These are phyloP conservation scores for Acanthamoeba divionensis DNA, from an alignment of 208 protist genomes.

Conservation along the genomic window DNA sequence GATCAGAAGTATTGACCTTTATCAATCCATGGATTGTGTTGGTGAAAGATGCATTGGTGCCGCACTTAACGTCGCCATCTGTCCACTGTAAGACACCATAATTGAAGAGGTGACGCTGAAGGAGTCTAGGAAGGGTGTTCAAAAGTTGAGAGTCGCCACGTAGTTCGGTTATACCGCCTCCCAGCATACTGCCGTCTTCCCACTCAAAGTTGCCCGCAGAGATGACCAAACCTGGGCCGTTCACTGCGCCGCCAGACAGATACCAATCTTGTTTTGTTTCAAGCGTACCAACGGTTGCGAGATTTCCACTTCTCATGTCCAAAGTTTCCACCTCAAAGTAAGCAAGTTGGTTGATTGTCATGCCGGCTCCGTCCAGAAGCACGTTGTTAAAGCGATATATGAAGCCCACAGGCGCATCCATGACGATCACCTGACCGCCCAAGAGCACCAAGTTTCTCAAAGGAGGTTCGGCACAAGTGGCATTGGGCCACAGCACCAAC, in stretches of 20 bases:
- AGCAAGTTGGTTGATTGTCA: neutral
- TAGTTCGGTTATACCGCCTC: neutral
- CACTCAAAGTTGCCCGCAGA: neutral
- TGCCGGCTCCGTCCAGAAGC: neutral
- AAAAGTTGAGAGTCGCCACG: neutral
- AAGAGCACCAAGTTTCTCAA: constrained; percentile 18
- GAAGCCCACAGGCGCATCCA: constrained; percentile 3
- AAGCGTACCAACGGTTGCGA: neutral
- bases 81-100: neutral
- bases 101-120: neutral
- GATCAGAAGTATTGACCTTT: neutral
- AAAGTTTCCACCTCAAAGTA: constrained; percentile 11
- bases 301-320: neutral
- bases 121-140: neutral
- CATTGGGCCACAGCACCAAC: constrained; percentile 45
- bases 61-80: constrained; percentile 16
- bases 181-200: neutral
- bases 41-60: neutral
- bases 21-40: neutral
- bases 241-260: constrained; percentile 7
- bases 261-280: constrained; percentile 15
- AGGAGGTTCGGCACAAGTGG: neutral
- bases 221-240: neutral
- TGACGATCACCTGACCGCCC: constrained; percentile 6
- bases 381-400: constrained; percentile 44